Conservation (phyloP, 148 eudicot genomes). For the Pouteria glomerata region DNA sequence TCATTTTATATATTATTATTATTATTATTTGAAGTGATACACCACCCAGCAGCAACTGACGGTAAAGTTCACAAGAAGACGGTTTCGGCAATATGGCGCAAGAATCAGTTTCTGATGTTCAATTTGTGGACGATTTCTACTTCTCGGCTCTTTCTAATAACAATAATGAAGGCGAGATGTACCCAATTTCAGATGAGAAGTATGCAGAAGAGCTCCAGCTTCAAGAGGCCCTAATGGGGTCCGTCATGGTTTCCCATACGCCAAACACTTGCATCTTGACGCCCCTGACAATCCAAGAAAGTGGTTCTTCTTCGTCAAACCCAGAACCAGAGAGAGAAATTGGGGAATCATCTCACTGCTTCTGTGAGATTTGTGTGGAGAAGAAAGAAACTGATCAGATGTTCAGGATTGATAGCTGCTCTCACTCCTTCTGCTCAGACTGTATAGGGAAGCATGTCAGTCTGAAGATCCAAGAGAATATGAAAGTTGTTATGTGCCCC, state of each 20-base stretch:
- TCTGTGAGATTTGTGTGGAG: slow-evolving; percentile 65
- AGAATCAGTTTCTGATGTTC: neutral
- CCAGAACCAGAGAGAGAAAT: neutral
- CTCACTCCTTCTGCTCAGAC: slow-evolving; percentile 42
- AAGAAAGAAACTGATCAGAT: slow-evolving; percentile 30
- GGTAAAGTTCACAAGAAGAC: too few relatives aligned
- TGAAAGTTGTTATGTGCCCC: slow-evolving; percentile 26
- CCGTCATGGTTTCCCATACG: neutral
- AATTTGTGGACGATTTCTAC: slow-evolving; percentile 6
- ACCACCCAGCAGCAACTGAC: too few relatives aligned
- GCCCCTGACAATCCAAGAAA: neutral
- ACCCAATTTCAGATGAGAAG: neutral
- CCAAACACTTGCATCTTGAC: too few relatives aligned
- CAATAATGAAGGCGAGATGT: neutral
- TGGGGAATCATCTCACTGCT: slow-evolving; percentile 12
- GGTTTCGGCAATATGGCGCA: neutral
- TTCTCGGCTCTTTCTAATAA: slow-evolving; percentile 2
- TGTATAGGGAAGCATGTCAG: slow-evolving; percentile 37
- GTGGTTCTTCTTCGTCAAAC: neutral
- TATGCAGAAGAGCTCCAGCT: slow-evolving; percentile 14
- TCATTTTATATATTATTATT: too few relatives aligned
- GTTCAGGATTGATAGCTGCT: slow-evolving; percentile 25
- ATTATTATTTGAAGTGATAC: too few relatives aligned
- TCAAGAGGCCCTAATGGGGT: slow-evolving; percentile 10
- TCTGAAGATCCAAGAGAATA: slow-evolving; percentile 28